phyloP scores from a whole-genome alignment of 2,329 filamentous ascomycete genomes.

The Zarea fungicola region DNA sequence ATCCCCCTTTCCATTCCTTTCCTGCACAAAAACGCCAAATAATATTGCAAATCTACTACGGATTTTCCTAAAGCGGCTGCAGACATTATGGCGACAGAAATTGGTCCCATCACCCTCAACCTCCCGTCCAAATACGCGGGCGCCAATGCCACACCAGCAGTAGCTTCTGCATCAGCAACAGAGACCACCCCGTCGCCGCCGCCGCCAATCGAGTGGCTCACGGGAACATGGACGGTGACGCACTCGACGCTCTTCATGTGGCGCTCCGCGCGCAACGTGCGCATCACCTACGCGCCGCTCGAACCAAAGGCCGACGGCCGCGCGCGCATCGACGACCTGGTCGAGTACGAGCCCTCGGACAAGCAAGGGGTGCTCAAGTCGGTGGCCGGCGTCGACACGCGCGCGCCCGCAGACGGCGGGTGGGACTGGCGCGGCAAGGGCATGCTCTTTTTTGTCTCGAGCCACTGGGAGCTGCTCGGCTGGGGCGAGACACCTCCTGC shows the following conservation, averaged over 20 bases:
- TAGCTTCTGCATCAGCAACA: background rate
- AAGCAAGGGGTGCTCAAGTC: slow-evolving; percentile 47
- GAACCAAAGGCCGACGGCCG: slow-evolving; percentile 32
- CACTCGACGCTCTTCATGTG: slow-evolving; percentile 77
- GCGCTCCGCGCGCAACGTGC: slow-evolving; percentile 72
- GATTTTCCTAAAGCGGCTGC: background rate
- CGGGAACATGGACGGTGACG: slow-evolving; percentile 66
- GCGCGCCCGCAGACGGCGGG: slow-evolving; percentile 30
- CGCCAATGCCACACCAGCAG: background rate
- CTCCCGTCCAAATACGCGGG: slow-evolving; percentile 7
- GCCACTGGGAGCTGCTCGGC: slow-evolving; percentile 77
- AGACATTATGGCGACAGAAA: background rate
- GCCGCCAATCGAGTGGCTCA: slow-evolving; percentile 50
- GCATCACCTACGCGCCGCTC: slow-evolving; percentile 66
- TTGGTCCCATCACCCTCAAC: slow-evolving; percentile 5
- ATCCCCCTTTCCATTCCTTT: background rate
- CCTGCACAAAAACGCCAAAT: background rate
- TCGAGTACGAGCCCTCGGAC: slow-evolving; percentile 59
- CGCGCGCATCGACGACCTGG: slow-evolving; percentile 61
- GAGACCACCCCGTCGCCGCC: background rate
- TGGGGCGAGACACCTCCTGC: slow-evolving; percentile 57
- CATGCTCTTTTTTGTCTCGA: slow-evolving; percentile 64
- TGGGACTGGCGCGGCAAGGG: slow-evolving; percentile 80
- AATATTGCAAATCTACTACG: background rate
- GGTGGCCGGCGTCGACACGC: slow-evolving; percentile 61